These are phyloP conservation scores for Zymoseptoria tritici DNA, from an alignment of 2,329 filamentous ascomycete species.

Conservation along the genomic window DNA sequence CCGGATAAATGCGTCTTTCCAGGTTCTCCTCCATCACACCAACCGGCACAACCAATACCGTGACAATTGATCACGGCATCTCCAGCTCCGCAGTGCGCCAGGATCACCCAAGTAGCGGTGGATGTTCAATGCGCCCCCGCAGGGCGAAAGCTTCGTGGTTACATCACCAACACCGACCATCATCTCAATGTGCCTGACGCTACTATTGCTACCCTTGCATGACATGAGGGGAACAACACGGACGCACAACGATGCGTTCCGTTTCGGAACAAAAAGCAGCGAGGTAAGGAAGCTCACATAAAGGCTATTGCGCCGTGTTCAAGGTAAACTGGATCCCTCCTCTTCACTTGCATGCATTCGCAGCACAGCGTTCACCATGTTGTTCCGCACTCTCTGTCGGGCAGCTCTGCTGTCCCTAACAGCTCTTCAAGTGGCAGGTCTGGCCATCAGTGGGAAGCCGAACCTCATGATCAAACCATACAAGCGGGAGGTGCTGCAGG, in stretches of 20 bases:
- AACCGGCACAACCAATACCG: too few species aligned
- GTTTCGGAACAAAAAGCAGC: not conserved
- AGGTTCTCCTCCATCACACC: too few species aligned
- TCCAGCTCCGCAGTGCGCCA: too few species aligned
- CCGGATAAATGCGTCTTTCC: too few species aligned
- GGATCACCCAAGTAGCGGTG: too few species aligned
- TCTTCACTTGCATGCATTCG: not conserved
- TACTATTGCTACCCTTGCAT: not conserved
- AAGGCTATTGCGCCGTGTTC: not conserved
- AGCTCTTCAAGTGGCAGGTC: slow-evolving; percentile 28
- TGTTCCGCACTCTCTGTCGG: slow-evolving; percentile 19
- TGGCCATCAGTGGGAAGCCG: slow-evolving; percentile 44
- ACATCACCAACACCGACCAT: not conserved
- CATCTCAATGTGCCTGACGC: not conserved
- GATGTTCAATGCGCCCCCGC: not conserved
- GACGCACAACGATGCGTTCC: not conserved
- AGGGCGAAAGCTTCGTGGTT: not conserved
- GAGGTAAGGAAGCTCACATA: not conserved
- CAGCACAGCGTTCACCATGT: slow-evolving; percentile 13
- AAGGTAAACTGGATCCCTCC: not conserved
- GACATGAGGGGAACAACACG: not conserved
- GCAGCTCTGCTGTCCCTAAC: slow-evolving; percentile 20
- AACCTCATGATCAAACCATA: slow-evolving; percentile 43
- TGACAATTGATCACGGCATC: too few species aligned
- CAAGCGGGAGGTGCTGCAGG: slow-evolving; percentile 46